Conservation (phyloP, 1,284 basidiomycete genomes). For the Apiotrichum laibachii region DNA sequence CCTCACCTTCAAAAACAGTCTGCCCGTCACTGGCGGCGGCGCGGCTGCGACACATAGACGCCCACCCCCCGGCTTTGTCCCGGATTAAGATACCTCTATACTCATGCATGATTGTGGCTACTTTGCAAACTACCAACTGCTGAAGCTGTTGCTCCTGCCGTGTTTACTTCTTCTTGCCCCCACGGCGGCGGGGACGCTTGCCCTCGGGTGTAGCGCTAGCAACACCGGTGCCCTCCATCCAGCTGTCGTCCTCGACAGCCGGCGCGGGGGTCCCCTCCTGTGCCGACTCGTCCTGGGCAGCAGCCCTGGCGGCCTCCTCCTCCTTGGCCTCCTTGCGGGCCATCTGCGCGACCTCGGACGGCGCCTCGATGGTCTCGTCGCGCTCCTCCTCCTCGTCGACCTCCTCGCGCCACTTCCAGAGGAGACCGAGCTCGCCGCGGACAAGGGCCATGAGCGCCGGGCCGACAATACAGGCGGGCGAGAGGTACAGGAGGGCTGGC, state of each 20-base stretch:
- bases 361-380: constrained; percentile 39
- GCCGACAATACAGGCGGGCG: constrained; percentile 56
- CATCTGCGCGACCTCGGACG: constrained; percentile 37
- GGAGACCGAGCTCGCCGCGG: constrained; percentile 45
- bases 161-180: constrained; percentile 19
- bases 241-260: constrained; percentile 37
- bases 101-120: constrained; percentile 14
- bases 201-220: neutral
- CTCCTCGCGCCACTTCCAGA: constrained; percentile 43
- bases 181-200: constrained; percentile 11
- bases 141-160: neutral
- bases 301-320: constrained; percentile 7
- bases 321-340: constrained; percentile 26
- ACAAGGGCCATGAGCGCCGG: constrained; percentile 45
- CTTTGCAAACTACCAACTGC: neutral
- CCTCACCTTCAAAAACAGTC: neutral
- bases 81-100: constrained; percentile 4
- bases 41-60: neutral
- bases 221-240: constrained; percentile 37
- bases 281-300: constrained; percentile 6
- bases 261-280: constrained; percentile 6
- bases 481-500: constrained; percentile 86
- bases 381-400: constrained; percentile 24
- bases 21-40: neutral
- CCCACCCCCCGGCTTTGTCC: too few relatives aligned